Percentiles rank a stretch among this genome's conserved stretches.
phyloP scores from a whole-genome alignment of 2,329 filamentous ascomycete genomes.

The Coniochaeta pulveracea region DNA sequence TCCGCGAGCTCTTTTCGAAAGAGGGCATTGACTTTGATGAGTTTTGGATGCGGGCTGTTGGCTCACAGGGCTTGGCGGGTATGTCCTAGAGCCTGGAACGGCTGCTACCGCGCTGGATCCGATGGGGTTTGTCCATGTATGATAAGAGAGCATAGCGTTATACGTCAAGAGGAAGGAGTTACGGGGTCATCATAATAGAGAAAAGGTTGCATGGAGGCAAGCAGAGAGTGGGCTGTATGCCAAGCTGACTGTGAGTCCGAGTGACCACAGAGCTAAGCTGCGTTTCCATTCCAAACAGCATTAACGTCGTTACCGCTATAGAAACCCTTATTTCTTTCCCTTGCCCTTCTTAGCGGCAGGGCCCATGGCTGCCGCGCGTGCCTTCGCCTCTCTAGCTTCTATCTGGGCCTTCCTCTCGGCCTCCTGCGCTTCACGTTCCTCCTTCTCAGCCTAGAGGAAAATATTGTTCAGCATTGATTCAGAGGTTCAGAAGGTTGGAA shows the following conservation, averaged over 20 bases:
- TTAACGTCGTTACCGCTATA: no score
- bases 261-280: no score
- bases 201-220: neutral
- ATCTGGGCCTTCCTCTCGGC: slow-evolving; percentile 36
- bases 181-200: neutral
- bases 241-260: no score
- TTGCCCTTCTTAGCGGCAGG: slow-evolving; percentile 26
- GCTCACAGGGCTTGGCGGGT: slow-evolving; percentile 18
- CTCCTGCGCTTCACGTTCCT: slow-evolving; percentile 42
- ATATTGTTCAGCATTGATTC: slow-evolving; percentile 13
- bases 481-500: neutral
- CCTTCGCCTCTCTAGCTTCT: slow-evolving; percentile 44
- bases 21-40: slow-evolving; percentile 74
- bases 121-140: neutral
- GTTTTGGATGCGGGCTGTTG: slow-evolving; percentile 59
- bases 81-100: neutral
- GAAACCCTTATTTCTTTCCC: slow-evolving; percentile 12
- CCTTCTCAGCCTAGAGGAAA: slow-evolving; percentile 39
- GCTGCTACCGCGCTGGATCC: neutral
- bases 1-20: slow-evolving; percentile 62
- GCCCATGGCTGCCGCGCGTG: slow-evolving; percentile 38
- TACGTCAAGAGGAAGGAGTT: neutral
- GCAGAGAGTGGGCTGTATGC: no score
- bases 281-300: no score
- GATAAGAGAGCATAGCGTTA: neutral